Evolutionary conservation across 2,329 filamentous ascomycete genomes (phyloP), one percentile per base, ranked within the genome.

Genomic region (Fusarium algeriense): DNA sequence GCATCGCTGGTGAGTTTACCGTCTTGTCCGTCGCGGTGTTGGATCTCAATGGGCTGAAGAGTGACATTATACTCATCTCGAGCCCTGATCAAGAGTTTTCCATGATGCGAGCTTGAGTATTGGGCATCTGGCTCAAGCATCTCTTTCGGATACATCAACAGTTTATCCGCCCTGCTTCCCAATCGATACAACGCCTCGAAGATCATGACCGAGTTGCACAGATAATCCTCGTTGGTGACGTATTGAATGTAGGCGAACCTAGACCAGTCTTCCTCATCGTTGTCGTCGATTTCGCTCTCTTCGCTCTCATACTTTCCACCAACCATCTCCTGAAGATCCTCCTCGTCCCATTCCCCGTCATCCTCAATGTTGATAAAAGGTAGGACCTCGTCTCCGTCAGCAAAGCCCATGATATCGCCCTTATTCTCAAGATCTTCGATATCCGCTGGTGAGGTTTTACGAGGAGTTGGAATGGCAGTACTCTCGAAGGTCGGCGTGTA

Each of bases 171-270:
- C 43, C 79, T 82, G 64, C 83, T 86, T 10, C 78, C 76, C 1
- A 86, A 69, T 2, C 80, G 77, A 20, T 81, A 74, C 10, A 87
- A 60, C 3, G 79, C 80, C 64, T 85, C 84, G 56, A 87, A 85
- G 5, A 86, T 77, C 84, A 87, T 85, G 46, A 87, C 78, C 0
- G 85, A 83, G 73, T 86, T 86, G 70, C 85, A 87, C 4, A 87
- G 77, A 60, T 86, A 85, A 1, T 81, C 80, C 37, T 78, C 77
- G n/a, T 82, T 78, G 2, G 85, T 87, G 38, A 82, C 85, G 75
- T 87, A 87, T 71, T 85, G 84, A 2, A 82, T 81, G 64, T 87
- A 86, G 2, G 85, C 85, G 56, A 82, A 86, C 0, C 55, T 67
- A 4, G 73, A 69, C 73, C 73, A 75, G 28, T 72, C 62, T 1